Percentiles rank a stretch among this genome's conserved stretches.
phyloP scores from a whole-genome alignment of 2,329 filamentous ascomycete species.

The Sarocladiaceae sp. region DNA sequence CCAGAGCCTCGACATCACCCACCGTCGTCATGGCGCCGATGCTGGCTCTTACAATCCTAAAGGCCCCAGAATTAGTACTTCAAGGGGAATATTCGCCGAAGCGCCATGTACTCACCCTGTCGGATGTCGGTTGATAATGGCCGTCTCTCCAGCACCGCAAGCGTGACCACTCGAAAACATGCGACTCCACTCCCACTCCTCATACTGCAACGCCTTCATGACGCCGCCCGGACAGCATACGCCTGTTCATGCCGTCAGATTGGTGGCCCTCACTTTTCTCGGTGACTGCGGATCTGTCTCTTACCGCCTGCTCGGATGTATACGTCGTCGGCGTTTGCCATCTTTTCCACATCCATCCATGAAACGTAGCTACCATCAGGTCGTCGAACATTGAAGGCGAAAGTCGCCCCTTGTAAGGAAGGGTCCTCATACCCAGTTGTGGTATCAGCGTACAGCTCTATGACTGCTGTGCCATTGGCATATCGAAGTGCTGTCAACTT shows the following conservation, averaged over 20 bases:
- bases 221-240: slow-evolving; percentile 43
- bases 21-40: slow-evolving; percentile 56
- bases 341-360: slow-evolving; percentile 52
- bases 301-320: slow-evolving; percentile 52
- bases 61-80: neutral
- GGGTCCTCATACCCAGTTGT: slow-evolving; percentile 40
- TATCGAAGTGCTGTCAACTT: slow-evolving; percentile 43
- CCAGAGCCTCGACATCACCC: slow-evolving; percentile 44
- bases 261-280: too few relatives aligned
- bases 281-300: too few relatives aligned
- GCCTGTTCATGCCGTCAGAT: slow-evolving; percentile 22
- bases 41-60: slow-evolving; percentile 52
- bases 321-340: slow-evolving; percentile 48
- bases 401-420: slow-evolving; percentile 50
- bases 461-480: slow-evolving; percentile 43
- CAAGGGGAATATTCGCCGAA: neutral
- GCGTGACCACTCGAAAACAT: slow-evolving; percentile 51
- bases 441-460: slow-evolving; percentile 49
- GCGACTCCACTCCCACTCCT: slow-evolving; percentile 46
- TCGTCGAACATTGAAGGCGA: slow-evolving; percentile 57
- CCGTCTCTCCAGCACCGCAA: slow-evolving; percentile 46
- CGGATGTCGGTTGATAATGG: slow-evolving; percentile 46
- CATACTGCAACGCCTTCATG: slow-evolving; percentile 41
- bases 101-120: slow-evolving; percentile 36
- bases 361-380: slow-evolving; percentile 46